Conservation (phyloP, 2,329 filamentous ascomycete genomes). For the Verticillium zaregamsianum region DNA sequence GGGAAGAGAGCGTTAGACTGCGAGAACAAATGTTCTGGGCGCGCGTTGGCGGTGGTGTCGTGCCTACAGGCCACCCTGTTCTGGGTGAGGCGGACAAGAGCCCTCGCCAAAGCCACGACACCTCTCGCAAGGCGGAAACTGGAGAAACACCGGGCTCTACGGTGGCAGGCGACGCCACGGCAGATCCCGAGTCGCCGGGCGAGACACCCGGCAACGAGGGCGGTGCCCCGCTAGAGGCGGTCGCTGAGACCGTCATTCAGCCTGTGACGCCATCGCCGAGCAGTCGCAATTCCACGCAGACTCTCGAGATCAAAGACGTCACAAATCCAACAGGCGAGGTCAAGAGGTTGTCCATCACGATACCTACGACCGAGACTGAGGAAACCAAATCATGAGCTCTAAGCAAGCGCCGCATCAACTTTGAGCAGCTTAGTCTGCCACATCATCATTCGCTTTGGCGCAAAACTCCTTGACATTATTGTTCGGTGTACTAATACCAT, state of each 20-base stretch:
- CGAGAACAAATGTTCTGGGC: conserved; percentile 98
- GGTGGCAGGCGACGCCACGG: not conserved
- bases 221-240: not conserved
- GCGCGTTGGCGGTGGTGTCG: conserved; percentile 83
- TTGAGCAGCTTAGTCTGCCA: not conserved
- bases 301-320: not conserved
- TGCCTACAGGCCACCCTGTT: conserved; percentile 52
- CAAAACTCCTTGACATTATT: not conserved
- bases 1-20: conserved; percentile 89
- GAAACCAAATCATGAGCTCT: not conserved
- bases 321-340: not conserved
- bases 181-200: not conserved
- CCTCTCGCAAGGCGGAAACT: not conserved
- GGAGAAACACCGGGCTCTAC: not conserved
- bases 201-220: not conserved
- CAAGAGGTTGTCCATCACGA: conserved; percentile 5
- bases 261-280: not conserved
- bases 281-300: not conserved
- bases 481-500: not conserved
- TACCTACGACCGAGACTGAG: not conserved
- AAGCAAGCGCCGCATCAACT: not conserved
- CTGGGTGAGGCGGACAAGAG: conserved; percentile 11
- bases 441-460: not conserved
- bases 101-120: conserved; percentile 12
- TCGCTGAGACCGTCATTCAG: not conserved